Evolutionary conservation across 768 basidiomycete species (phyloP), one percentile per base, ranked within the genome.

Genomic region (Pisolithus marmoratus): DNA sequence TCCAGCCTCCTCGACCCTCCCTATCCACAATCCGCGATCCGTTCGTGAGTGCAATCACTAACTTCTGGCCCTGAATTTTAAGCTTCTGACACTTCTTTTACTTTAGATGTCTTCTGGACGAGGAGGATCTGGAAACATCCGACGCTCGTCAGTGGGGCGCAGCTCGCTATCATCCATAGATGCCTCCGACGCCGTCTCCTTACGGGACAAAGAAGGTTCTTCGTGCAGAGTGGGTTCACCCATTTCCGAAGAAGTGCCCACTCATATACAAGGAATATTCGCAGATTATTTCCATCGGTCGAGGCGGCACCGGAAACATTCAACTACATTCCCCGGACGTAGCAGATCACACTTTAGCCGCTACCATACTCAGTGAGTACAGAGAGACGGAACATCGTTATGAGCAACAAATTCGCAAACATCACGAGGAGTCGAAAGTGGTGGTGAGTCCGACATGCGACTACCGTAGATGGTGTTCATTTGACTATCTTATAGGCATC

Each of bases 301-400:
- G 64, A 9, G 64, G 64, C 0, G 64, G 64, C 5, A 50, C 57
- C 17, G 64, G 64, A 31, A 65, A 65, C 42, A 56, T 65, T 31
- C 60, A 57, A 26, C 43, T 31, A 0, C 47, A 48, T 26, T 22
- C 52, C 3, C 26, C 31, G 7, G 29, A n/a, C 43, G 41, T 62
- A 11, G 52, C 54, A 14, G 15, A 50, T 0, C 56, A 64, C n/a
- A 64, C 64, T 4, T 38, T 57, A 52, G 62, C 64, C 6, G 64
- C 64, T 8, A 44, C 56, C 23, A 60, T 65, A 49, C 38, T 65
- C n/a, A 55, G 37, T 8, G 51, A 58, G 34, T 55, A 62, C 52
- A 54, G n/a, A 2, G 55, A 55, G 4, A 2, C 46, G 17, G 41
- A 55, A 26, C 34, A 50, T 12, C 57, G 57, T 40, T 50, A 62